Evolutionary conservation across 202 grass and related monocot genomes (phyloP).

Genomic region (Hordeum pubiflorum): DNA sequence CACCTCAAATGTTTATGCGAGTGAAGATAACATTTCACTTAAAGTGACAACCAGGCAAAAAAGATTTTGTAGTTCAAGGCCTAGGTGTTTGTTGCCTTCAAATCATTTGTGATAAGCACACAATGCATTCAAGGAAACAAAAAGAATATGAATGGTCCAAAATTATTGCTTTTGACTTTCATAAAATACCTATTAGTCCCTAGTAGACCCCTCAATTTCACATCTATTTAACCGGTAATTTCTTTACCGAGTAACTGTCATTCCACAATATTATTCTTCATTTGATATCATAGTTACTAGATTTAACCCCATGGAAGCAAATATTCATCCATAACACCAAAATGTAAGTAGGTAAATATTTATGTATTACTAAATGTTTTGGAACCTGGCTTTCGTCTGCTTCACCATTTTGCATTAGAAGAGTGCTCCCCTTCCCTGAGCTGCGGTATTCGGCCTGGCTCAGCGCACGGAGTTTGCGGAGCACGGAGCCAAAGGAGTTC

Average conservation of each 20-base stretch:
- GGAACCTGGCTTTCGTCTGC: no score
- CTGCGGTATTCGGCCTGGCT: no score
- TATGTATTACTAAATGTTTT: not conserved
- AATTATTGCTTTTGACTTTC: not conserved
- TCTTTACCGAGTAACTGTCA: no score
- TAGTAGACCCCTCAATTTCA: not conserved
- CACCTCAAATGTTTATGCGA: not conserved
- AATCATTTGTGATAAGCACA: not conserved
- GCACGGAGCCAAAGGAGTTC: no score
- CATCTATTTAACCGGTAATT: not conserved
- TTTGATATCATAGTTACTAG: not conserved
- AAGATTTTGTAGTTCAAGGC: not conserved
- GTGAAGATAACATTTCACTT: not conserved
- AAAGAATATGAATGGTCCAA: not conserved
- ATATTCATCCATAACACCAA: not conserved
- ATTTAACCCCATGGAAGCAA: not conserved
- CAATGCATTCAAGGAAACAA: not conserved
- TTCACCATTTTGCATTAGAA: no score
- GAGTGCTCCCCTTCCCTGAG: no score
- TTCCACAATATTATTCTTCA: not conserved
- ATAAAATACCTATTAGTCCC: not conserved
- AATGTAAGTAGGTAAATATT: not conserved
- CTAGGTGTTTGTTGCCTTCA: not conserved
- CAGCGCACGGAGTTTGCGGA: no score
- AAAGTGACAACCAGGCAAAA: not conserved